Evolutionary conservation across 2,329 filamentous ascomycete genomes (phyloP), one percentile per base, ranked within the genome.

Genomic region (Chaetomium globosum): DNA sequence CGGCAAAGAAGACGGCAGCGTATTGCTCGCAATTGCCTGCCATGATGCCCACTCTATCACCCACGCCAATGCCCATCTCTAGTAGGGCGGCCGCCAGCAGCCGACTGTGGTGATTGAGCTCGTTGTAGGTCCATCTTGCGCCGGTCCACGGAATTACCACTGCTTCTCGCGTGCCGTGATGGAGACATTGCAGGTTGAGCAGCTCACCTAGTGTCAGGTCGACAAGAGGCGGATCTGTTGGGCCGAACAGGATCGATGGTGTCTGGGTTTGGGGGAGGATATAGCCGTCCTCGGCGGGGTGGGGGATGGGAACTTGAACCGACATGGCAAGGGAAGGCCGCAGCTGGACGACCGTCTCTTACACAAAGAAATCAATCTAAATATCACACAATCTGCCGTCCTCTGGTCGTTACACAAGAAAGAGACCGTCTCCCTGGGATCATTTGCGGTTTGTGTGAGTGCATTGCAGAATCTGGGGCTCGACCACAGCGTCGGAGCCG

Each of bases 11-110:
- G 19, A 92, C 83, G 2, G 89, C 83, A 33, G 90, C 77, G 87
- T 94, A 94, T 85, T 96, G 82, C 84, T 96, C 79, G 82, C 93
- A 80, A 85, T 96, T 78, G 80, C 93, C 72, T 77, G 89, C 89
- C 87, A 92, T 91, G 69, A 93, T 88, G 33, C 86, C 90, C 31
- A 93, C 82, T 16, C 89, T 82, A 74, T 92, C 90, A 43, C 89
- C 89, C 33, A 85, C 83, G 48, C 84, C 80, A 59, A 92, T 85
- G 2, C 89, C 89, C 76, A 87, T 83, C 26, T 85, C 84, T 52
- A 91, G 77, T 65, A 93, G 77, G 12, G 89, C 89, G 59, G 85
- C 86, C 6, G 88, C 87, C 53, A 90, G 76, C 61, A 82, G 79
- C 53, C 84, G 82, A 71, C 84, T 86, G 76, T 89, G 85, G 64